A percentile compares a stretch with the other conserved stretches of the same genome.
These are phyloP conservation scores for Solanum acaule DNA, from an alignment of 257 asterid genomes.

Conservation along the genomic window DNA sequence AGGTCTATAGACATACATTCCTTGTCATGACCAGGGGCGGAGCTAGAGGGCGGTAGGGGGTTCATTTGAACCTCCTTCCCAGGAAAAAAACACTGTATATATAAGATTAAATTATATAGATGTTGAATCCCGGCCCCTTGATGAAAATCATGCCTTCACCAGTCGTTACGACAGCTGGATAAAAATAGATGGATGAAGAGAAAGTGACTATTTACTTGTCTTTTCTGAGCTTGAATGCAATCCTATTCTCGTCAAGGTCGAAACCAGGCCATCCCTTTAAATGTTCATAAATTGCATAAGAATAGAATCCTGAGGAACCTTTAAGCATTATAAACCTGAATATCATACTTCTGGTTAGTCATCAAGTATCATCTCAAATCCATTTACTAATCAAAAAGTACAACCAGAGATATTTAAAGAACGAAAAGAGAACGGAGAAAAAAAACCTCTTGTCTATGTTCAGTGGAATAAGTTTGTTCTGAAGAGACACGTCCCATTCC, in stretches of 20 bases:
- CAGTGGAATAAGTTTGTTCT: slow-evolving; percentile 53
- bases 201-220: slow-evolving; percentile 39
- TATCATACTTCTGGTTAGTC: slow-evolving; percentile 2
- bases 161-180: not conserved
- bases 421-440: too few relatives aligned
- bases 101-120: too few relatives aligned
- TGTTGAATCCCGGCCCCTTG: too few relatives aligned
- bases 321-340: slow-evolving; percentile 67
- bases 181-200: not conserved
- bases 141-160: not conserved
- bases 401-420: not conserved
- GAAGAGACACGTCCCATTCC: slow-evolving; percentile 61
- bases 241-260: slow-evolving; percentile 57
- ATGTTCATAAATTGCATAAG: slow-evolving; percentile 74
- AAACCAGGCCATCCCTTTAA: slow-evolving; percentile 55
- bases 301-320: slow-evolving; percentile 64
- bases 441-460: slow-evolving; percentile 54
- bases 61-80: not conserved
- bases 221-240: slow-evolving; percentile 72
- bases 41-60: not conserved
- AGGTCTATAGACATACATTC: not conserved
- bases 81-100: not conserved
- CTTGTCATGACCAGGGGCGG: not conserved
- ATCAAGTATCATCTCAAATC: not conserved
- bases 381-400: not conserved